Evolutionary conservation across 306 rosid species (phyloP).

Genomic region (Vicia villosa): DNA sequence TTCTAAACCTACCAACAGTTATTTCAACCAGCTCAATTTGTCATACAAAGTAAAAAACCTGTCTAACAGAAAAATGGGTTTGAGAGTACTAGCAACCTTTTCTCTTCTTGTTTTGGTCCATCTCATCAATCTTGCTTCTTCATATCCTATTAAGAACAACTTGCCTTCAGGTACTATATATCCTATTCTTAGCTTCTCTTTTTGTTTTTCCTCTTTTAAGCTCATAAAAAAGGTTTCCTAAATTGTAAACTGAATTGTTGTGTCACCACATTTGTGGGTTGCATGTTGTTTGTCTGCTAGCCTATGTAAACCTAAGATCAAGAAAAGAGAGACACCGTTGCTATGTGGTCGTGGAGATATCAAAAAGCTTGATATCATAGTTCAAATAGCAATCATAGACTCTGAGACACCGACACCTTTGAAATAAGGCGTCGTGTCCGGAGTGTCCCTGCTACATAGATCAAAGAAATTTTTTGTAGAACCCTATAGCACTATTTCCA

Average conservation of each 20-base stretch:
- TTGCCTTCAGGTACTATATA: constrained; percentile 56
- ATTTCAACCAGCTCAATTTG: not conserved
- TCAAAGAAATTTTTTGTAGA: not conserved
- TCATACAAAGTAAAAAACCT: constrained; percentile 23
- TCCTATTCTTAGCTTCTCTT: not conserved
- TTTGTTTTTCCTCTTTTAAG: not conserved
- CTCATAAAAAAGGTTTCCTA: not conserved
- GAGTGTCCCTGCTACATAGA: no score
- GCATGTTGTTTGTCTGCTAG: constrained; percentile 3
- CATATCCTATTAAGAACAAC: constrained; percentile 45
- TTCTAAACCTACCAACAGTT: constrained; percentile 3
- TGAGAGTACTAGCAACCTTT: constrained; percentile 33
- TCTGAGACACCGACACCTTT: no score
- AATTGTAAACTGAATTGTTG: not conserved
- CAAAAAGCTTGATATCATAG: not conserved
- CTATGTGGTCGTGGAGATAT: not conserved
- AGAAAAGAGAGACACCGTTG: not conserved
- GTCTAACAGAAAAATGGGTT: constrained; percentile 44
- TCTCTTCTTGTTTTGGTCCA: constrained; percentile 42
- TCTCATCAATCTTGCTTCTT: constrained; percentile 31
- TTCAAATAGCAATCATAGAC: not conserved
- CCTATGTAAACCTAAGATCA: not conserved
- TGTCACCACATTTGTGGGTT: not conserved
- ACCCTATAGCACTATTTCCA: not conserved
- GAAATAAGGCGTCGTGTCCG: no score